Evolutionary conservation across 305 asterid species (phyloP).

Genomic region (Fraxinus greggii): DNA sequence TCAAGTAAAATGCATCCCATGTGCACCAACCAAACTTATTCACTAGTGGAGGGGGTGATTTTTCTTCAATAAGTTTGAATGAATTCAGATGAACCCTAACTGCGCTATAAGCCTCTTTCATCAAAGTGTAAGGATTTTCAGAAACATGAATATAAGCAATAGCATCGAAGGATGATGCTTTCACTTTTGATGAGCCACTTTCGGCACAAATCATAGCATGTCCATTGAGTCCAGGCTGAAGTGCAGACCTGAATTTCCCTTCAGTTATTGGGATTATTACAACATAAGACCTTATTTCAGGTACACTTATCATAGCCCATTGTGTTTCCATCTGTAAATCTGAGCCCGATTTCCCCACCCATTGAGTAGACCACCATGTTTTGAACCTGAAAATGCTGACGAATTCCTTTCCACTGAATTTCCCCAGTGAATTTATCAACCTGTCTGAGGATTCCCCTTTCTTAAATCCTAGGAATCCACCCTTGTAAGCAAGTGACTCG

Average conservation of each 20-base stretch:
- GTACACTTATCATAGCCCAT: constrained; percentile 65
- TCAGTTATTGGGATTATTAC: constrained; percentile 61
- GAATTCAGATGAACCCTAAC: constrained; percentile 65
- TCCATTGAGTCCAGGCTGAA: constrained; percentile 61
- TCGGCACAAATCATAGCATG: constrained; percentile 59
- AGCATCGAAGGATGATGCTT: constrained; percentile 40
- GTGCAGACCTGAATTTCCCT: constrained; percentile 66
- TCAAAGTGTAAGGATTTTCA: constrained; percentile 64
- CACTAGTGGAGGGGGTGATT: constrained; percentile 57
- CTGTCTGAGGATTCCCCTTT: constrained; percentile 42
- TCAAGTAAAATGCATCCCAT: constrained; percentile 79
- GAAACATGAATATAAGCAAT: constrained; percentile 65
- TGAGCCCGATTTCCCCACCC: constrained; percentile 75
- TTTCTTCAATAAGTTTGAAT: constrained; percentile 71
- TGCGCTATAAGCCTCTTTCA: constrained; percentile 71
- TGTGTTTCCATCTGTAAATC: constrained; percentile 81
- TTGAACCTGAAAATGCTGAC: constrained; percentile 84
- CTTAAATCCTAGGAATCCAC: constrained; percentile 68
- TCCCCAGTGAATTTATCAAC: constrained; percentile 56
- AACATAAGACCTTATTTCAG: constrained; percentile 51
- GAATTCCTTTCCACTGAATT: constrained; percentile 51
- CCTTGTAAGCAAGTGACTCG: constrained; percentile 40
- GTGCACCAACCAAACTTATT: constrained; percentile 81
- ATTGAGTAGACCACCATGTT: constrained; percentile 92
- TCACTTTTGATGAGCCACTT: constrained; percentile 59